Evolutionary conservation across 225 moss, liverwort and hornwort genomes (phyloP), one percentile per base, ranked within the genome.

Genomic region (Pleurozium schreberi): DNA sequence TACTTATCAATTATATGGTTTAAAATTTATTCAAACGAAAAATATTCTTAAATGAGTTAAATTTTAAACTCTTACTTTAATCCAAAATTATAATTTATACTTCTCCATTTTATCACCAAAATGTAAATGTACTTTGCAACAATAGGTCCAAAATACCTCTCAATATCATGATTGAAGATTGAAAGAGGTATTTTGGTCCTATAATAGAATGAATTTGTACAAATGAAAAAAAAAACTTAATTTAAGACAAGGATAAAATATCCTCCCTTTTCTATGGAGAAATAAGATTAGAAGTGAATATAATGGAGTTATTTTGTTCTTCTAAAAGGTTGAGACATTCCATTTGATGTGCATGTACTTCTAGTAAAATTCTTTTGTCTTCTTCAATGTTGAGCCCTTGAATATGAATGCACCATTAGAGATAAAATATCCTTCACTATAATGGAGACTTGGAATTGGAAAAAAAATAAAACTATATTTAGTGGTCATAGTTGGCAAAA

Each of bases 121-220:
- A n/a, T 22, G 12, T n/a, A 11, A 68, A 68, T 12, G n/a, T 12
- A 22, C 21, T n/a, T n/a, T n/a, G n/a, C n/a, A n/a, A 23, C n/a
- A 20, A 22, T 4, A 68, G 1, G 26, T 70, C 5, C 18, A 70
- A 25, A 42, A 14, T 8, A 42, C 14, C 3, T 8, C 5, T 14
- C 0, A 14, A 4, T 8, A 69, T 69, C 14, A 69, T 69, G 8
- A 26, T 14, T 5, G 5, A 70, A 42, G 26, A 70, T 42, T 8
- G 5, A 70, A 42, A 70, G 8, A 42, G 2, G 14, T 69, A 13
- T 8, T 14, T 69, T 14, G 13, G 40, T 40, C 14, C 14, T 40
- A 69, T 69, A 4, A 23, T 25, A 8, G 3, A 12, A 69, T 23
- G 23, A 69, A 4, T 34, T 65, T 1, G 2, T 0, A 0, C 2